Conservation (phyloP, 2,329 filamentous ascomycete species). For the Hymenoscyphus albidus region DNA sequence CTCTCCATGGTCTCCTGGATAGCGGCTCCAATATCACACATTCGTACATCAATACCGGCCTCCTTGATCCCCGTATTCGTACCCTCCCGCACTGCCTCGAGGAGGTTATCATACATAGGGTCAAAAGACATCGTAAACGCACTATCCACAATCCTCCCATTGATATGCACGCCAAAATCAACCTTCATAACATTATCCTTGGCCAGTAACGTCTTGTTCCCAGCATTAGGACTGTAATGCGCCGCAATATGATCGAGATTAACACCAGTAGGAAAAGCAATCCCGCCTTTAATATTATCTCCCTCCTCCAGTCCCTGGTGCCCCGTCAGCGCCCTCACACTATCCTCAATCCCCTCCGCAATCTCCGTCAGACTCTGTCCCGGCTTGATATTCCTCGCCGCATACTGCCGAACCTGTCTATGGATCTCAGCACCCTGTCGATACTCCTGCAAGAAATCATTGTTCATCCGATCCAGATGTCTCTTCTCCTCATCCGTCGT, state of each 20-base stretch:
- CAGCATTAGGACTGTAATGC: constrained; percentile 83
- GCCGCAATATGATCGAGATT: constrained; percentile 83
- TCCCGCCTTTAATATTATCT: constrained; percentile 72
- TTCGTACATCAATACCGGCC: constrained; percentile 86
- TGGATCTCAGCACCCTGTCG: constrained; percentile 85
- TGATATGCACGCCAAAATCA: constrained; percentile 68
- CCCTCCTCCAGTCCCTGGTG: constrained; percentile 75
- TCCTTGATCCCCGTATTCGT: constrained; percentile 78
- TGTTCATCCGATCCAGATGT: constrained; percentile 74
- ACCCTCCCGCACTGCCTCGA: constrained; percentile 63
- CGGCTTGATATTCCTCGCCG: constrained; percentile 74
- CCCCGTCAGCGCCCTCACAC: constrained; percentile 71
- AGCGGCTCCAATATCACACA: constrained; percentile 60
- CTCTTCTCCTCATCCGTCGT: constrained; percentile 84
- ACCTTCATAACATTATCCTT: constrained; percentile 70
- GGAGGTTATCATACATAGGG: constrained; percentile 63
- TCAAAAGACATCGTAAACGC: constrained; percentile 68
- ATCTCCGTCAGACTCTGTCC: constrained; percentile 78
- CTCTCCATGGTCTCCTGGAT: constrained; percentile 62
- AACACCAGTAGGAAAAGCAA: constrained; percentile 83
- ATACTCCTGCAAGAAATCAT: constrained; percentile 76
- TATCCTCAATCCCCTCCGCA: constrained; percentile 81
- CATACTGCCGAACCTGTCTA: constrained; percentile 80
- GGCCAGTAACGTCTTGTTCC: constrained; percentile 69
- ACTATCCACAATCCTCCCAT: constrained; percentile 67